A percentile compares a stretch with the other conserved stretches of the same genome.
phyloP scores from a whole-genome alignment of 1,284 basidiomycete species.

The Boletus sp. region DNA sequence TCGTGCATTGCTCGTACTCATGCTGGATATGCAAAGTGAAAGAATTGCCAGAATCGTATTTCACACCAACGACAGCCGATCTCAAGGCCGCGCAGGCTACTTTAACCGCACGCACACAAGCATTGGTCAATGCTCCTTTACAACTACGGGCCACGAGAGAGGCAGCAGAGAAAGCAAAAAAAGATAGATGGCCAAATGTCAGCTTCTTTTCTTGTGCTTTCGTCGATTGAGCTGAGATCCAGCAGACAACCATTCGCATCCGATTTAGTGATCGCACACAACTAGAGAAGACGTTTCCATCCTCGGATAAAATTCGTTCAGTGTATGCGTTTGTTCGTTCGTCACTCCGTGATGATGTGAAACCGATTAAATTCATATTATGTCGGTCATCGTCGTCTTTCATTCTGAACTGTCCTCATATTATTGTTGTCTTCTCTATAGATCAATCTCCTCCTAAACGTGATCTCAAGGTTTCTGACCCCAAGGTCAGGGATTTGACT shows the following conservation, averaged over 20 bases:
- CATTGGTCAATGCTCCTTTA: constrained; percentile 77
- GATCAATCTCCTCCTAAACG: constrained; percentile 82
- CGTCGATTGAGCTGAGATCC: constrained; percentile 15
- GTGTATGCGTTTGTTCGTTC: constrained; percentile 84
- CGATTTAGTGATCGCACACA: constrained; percentile 81
- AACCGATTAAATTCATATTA: constrained; percentile 77
- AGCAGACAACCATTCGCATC: constrained; percentile 79
- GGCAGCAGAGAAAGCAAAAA: constrained; percentile 61
- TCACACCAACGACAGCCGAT: constrained; percentile 75
- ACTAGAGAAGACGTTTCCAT: constrained; percentile 79
- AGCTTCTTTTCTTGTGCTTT: constrained; percentile 27
- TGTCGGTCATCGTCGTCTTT: constrained; percentile 53
- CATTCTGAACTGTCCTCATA: background rate
- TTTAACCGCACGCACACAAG: constrained; percentile 62
- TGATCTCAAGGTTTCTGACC: constrained; percentile 81
- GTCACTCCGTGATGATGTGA: constrained; percentile 72
- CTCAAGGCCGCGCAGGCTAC: constrained; percentile 71
- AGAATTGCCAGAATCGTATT: constrained; percentile 71
- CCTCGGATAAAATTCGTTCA: constrained; percentile 73
- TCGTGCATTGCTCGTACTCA: constrained; percentile 15
- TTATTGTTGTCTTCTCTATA: constrained; percentile 37
- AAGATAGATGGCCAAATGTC: constrained; percentile 74
- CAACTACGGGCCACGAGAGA: constrained; percentile 73
- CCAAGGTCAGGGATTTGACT: constrained; percentile 64
- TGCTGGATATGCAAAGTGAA: constrained; percentile 28